Evolutionary conservation across 768 basidiomycete species (phyloP), one percentile per base, ranked within the genome.

Genomic region (Trametes sanguinea): DNA sequence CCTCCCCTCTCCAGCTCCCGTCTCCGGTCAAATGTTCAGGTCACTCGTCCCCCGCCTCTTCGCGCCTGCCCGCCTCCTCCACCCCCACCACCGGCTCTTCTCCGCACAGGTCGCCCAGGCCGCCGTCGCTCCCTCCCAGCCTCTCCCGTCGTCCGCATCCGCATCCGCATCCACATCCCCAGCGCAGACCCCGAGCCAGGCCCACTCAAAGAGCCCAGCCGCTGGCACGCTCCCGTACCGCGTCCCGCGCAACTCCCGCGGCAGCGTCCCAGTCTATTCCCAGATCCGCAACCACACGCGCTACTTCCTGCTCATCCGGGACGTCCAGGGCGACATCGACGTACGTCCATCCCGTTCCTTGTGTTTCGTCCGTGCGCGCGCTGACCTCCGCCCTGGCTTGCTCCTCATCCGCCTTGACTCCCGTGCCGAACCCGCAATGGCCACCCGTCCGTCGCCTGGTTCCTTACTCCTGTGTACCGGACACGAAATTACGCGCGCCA

Each of bases 201-300:
- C 16, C 8, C 44, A 51, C 32, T 8, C 30, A 7, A n/a, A 35
- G 16, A 9, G 11, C 42, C 42, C 4, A 13, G 42, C 42, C 56
- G 17, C 14, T 44, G 14, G 22, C 22, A 22, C 22, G 22, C 69
- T 57, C 32, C 68, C 74, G 16, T 93, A 90, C 75, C 83, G 81
- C 63, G 78, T 93, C 47, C 81, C 83, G 22, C 83, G 90, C 63
- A 92, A 89, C 73, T 72, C 82, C 50, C 80, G 80, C 52, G 87
- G 88, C 35, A 81, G 82, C 51, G 79, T 92, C 33, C 90, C 90
- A 46, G 88, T 93, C 29, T 91, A 91, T 72, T 83, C 87, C 32
- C 88, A 92, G 71, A 71, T 89, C 47, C 85, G 87, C 64, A 90
- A 88, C 71, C 83, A 87, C 61, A 82, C 85, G 4, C 82, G 84